Percentiles rank a stretch among this genome's conserved stretches.
These are phyloP conservation scores for Ricinus communis DNA, from an alignment of 345 rosid species.

Conservation along the genomic window DNA sequence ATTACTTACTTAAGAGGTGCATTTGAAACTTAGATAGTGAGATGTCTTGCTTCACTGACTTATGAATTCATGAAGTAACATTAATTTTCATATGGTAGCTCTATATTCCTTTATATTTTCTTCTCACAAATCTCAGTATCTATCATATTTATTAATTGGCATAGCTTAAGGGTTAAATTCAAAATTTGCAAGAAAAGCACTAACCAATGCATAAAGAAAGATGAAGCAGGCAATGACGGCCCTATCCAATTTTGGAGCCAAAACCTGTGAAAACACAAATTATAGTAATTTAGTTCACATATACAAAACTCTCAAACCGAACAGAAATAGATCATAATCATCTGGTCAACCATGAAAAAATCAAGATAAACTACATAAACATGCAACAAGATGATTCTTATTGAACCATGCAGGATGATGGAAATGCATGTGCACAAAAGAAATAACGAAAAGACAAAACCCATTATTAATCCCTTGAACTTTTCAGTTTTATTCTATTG, in stretches of 20 bases:
- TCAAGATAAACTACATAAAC: conserved; percentile 1
- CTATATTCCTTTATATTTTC: too few species aligned
- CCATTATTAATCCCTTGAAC: too few species aligned
- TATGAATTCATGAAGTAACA: too few species aligned
- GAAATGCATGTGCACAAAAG: not conserved
- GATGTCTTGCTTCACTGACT: too few species aligned
- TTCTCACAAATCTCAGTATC: too few species aligned
- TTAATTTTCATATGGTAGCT: too few species aligned
- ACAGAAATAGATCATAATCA: not conserved
- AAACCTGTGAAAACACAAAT: conserved; percentile 61
- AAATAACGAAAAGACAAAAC: not conserved
- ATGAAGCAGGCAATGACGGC: conserved; percentile 82
- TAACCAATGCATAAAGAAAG: conserved; percentile 89
- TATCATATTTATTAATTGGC: not conserved
- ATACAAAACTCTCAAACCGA: conserved; percentile 1
- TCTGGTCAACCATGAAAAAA: not conserved
- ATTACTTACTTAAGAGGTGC: too few species aligned
- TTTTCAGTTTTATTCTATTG: too few species aligned
- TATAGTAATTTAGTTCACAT: conserved; percentile 10
- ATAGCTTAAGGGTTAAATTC: not conserved
- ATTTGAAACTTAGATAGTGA: too few species aligned
- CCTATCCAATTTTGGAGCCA: conserved; percentile 99
- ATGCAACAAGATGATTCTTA: not conserved
- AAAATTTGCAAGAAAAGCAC: conserved; percentile 13
- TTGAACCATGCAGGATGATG: conserved; percentile 10